Conservation (phyloP, 1,284 basidiomycete genomes). For the Ceratobasidium sp. region DNA sequence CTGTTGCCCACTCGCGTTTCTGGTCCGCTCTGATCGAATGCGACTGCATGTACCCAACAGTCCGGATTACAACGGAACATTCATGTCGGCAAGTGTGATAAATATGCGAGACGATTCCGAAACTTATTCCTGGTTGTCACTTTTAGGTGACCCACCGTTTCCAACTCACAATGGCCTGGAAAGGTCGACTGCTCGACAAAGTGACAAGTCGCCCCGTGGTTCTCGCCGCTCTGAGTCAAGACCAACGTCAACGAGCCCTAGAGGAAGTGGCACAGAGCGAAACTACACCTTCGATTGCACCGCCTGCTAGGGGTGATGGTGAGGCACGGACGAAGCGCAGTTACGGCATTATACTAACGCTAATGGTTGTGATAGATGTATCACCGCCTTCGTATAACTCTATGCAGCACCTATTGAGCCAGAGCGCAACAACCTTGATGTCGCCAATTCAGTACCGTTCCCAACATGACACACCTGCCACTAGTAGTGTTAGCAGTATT, state of each 20-base stretch:
- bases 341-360: not conserved
- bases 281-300: slow-evolving; percentile 24
- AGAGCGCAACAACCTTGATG: slow-evolving; percentile 8
- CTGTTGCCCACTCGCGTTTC: not conserved
- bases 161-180: slow-evolving; percentile 30
- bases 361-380: slow-evolving; percentile 6
- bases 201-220: slow-evolving; percentile 29
- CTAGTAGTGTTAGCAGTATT: slow-evolving; percentile 23
- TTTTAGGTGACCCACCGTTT: slow-evolving; percentile 38
- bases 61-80: slow-evolving; percentile 39
- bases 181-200: slow-evolving; percentile 38
- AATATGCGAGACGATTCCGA: not conserved
- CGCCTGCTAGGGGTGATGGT: slow-evolving; percentile 32
- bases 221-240: slow-evolving; percentile 27
- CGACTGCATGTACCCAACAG: slow-evolving; percentile 6
- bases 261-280: slow-evolving; percentile 33
- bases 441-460: slow-evolving; percentile 24
- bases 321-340: not conserved
- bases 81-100: slow-evolving; percentile 36
- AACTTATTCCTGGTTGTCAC: not conserved
- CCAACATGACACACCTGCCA: slow-evolving; percentile 4
- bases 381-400: slow-evolving; percentile 31
- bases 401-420: slow-evolving; percentile 10
- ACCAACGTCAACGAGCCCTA: slow-evolving; percentile 22
- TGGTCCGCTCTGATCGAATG: not conserved